These are phyloP conservation scores for Echinochloa phyllopogon DNA, from an alignment of 176 grass and related monocot species.

Conservation along the genomic window DNA sequence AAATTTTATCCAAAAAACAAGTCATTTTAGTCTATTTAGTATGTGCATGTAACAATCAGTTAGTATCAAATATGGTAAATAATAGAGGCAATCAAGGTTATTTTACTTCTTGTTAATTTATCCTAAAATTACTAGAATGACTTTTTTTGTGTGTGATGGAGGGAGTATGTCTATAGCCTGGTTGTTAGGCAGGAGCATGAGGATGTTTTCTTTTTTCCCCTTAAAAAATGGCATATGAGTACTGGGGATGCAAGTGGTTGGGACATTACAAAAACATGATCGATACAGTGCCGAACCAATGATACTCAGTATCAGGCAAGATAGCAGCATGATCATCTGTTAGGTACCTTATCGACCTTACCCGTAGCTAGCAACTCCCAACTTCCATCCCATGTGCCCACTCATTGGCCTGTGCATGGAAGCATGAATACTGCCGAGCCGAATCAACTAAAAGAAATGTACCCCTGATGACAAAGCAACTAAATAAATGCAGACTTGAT, in stretches of 20 bases:
- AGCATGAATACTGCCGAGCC: conserved; percentile 33
- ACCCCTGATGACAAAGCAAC: conserved; percentile 10
- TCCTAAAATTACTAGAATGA: too few species aligned
- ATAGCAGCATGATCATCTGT: conserved; percentile 33
- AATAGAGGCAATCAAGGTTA: too few species aligned
- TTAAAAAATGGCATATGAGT: not conserved
- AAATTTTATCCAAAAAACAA: too few species aligned
- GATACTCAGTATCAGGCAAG: conserved; percentile 13
- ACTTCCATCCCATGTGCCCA: conserved; percentile 37
- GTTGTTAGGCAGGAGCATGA: not conserved
- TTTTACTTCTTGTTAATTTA: too few species aligned
- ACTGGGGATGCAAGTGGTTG: conserved; percentile 4
- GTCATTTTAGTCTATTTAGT: too few species aligned
- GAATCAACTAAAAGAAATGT: conserved; percentile 28
- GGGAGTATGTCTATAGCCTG: too few species aligned
- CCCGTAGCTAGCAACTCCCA: conserved; percentile 14
- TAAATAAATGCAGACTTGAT: conserved; percentile 2
- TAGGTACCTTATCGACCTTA: conserved; percentile 8
- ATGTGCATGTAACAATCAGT: too few species aligned
- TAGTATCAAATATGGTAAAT: too few species aligned
- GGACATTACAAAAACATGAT: not conserved
- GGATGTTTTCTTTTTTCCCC: not conserved
- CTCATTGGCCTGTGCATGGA: conserved; percentile 46
- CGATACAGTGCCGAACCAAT: not conserved
- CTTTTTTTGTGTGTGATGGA: too few species aligned